Evolutionary conservation across 257 asterid genomes (phyloP), one percentile per base, ranked within the genome.

Genomic region (Linaria vulgaris): DNA sequence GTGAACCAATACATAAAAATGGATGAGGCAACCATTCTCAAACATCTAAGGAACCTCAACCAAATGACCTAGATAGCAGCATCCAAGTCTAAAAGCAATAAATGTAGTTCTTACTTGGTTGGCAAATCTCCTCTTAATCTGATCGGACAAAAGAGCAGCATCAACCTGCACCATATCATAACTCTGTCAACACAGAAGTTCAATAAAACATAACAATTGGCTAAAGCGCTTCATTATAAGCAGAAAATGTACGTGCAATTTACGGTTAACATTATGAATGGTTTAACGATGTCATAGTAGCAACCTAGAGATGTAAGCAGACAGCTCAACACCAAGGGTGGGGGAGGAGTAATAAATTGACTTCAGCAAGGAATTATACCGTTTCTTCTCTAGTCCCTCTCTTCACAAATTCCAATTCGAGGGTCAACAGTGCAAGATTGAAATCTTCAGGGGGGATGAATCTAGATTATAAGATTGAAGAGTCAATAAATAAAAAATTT

Each of bases 391-490:
- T 94, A 43, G 95, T 72, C 63, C 90, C 96, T 70, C 80, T 94
- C 86, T 86, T 90, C 64, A 94, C 88, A 76, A 90, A 94, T 86
- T 94, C 99, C 87, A 94, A 80, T 68, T 94, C 99, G n/a, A 94
- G 82, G 23, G 88, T 84, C 46, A 94, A 84, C 83, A 94, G 64
- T 21, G 97, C 90, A 43, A 87, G 85, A 72, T 83, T 83, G 76
- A 84, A 90, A 75, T 78, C 55, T 60, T 94, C 99, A 16, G 99
- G 97, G 52, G 95, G 99, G 59, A 69, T 52, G 60, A 85, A 94
- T 68, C 99, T 94, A 75, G 52, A 74, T 37, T 13, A 38, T 54
- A 1, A 39, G 55, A 71, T 43, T 25, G 56, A 37, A 59, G 45
- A n/a, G 53, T 73, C 67, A 69, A 54, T 45, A 56, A 12, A 13